A percentile compares a stretch with the other conserved stretches of the same genome.
Evolutionary conservation across 2,329 filamentous ascomycete species (phyloP).

Genomic region (Plenodomus biglobosus): DNA sequence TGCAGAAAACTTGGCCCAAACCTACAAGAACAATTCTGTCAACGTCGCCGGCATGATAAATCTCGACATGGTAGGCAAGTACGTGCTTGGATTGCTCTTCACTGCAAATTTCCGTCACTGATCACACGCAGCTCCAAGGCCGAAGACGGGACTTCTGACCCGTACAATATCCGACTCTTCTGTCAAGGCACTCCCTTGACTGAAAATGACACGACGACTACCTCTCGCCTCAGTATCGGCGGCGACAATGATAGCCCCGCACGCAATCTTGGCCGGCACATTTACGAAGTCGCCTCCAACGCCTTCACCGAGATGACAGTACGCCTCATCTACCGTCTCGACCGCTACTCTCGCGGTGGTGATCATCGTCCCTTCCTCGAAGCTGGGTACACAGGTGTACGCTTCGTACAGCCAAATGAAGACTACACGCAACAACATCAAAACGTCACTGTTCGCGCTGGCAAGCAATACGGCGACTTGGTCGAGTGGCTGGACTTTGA

Average conservation of each 20-base stretch:
- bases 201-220: constrained; percentile 45
- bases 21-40: constrained; percentile 53
- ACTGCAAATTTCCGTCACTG: background rate
- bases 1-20: constrained; percentile 55
- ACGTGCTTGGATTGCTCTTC: background rate
- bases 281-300: constrained; percentile 58
- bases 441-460: constrained; percentile 53
- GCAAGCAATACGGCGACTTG: constrained; percentile 58
- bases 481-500: constrained; percentile 60
- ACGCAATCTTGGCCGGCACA: constrained; percentile 57
- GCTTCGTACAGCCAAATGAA: constrained; percentile 62
- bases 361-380: constrained; percentile 60
- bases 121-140: constrained; percentile 44
- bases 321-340: constrained; percentile 58
- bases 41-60: constrained; percentile 62
- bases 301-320: constrained; percentile 57
- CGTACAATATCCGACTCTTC: constrained; percentile 58
- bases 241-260: constrained; percentile 59
- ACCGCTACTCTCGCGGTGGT: constrained; percentile 59
- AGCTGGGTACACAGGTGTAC: constrained; percentile 57
- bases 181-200: constrained; percentile 52
- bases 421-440: constrained; percentile 62
- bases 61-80: constrained; percentile 58
- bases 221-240: constrained; percentile 46
- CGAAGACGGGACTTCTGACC: constrained; percentile 51